Percentiles rank a stretch among this genome's conserved stretches.
Evolutionary conservation across 2,329 filamentous ascomycete species (phyloP).

Genomic region (Fusarium lateritium): DNA sequence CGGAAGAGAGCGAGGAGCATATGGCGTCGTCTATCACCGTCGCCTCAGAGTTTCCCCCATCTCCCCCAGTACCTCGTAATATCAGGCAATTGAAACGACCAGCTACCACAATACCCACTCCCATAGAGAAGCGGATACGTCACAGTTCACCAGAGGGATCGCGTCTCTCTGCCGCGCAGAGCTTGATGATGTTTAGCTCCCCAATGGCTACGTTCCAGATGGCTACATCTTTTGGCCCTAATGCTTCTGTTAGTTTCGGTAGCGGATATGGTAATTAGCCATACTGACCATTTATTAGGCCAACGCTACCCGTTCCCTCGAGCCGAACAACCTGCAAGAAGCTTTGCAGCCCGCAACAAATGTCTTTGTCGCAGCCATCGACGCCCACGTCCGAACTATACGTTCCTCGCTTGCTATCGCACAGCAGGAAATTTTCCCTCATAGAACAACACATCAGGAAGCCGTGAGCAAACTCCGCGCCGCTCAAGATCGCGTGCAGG

Average conservation of each 20-base stretch:
- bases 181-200: slow-evolving; percentile 50
- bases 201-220: slow-evolving; percentile 51
- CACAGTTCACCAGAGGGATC: slow-evolving; percentile 48
- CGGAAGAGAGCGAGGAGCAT: slow-evolving; percentile 46
- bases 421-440: slow-evolving; percentile 49
- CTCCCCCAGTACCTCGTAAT: slow-evolving; percentile 44
- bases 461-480: slow-evolving; percentile 42
- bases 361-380: slow-evolving; percentile 41
- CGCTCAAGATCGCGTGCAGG: slow-evolving; percentile 38
- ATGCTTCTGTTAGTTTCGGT: slow-evolving; percentile 34
- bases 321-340: slow-evolving; percentile 43
- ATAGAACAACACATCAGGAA: slow-evolving; percentile 48
- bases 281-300: slow-evolving; percentile 25
- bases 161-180: slow-evolving; percentile 49
- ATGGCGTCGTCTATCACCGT: slow-evolving; percentile 49
- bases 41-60: slow-evolving; percentile 46
- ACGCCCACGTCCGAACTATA: slow-evolving; percentile 44
- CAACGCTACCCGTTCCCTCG: slow-evolving; percentile 40
- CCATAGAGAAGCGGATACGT: slow-evolving; percentile 45
- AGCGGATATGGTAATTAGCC: not conserved
- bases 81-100: slow-evolving; percentile 45
- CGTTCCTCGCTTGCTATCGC: slow-evolving; percentile 42
- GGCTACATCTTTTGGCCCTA: slow-evolving; percentile 40
- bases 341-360: slow-evolving; percentile 44
- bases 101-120: slow-evolving; percentile 35